Evolutionary conservation across 2,329 filamentous ascomycete species (phyloP).

Genomic region (Verticillium nubilum): DNA sequence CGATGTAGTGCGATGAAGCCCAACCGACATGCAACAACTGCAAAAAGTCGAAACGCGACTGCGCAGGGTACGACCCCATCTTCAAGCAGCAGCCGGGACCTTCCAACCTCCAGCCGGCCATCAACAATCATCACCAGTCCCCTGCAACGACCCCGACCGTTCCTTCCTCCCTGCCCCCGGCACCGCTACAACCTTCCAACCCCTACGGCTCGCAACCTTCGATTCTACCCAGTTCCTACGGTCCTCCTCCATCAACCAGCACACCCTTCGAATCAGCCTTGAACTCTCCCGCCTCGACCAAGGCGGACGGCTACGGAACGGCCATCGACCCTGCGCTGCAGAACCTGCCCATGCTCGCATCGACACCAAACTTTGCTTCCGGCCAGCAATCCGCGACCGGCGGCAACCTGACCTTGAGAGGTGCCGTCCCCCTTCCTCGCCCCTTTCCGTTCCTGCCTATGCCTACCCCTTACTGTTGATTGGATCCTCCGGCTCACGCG

Average conservation of each 20-base stretch:
- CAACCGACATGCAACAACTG: slow-evolving; percentile 90
- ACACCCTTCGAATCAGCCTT: slow-evolving; percentile 16
- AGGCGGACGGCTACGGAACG: slow-evolving; percentile 34
- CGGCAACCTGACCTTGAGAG: slow-evolving; percentile 38
- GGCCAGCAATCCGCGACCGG: slow-evolving; percentile 21
- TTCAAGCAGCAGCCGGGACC: slow-evolving; percentile 72
- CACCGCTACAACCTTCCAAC: slow-evolving; percentile 6
- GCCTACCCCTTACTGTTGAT: slow-evolving; percentile 21
- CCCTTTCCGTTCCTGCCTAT: slow-evolving; percentile 19
- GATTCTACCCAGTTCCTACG: slow-evolving; percentile 14
- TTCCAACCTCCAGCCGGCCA: slow-evolving; percentile 66
- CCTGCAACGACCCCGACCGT: slow-evolving; percentile 24
- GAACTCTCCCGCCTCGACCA: slow-evolving; percentile 19
- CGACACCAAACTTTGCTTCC: slow-evolving; percentile 23
- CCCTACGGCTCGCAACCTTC: not conserved
- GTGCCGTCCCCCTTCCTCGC: slow-evolving; percentile 39
- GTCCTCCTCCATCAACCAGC: slow-evolving; percentile 8
- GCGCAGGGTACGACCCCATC: slow-evolving; percentile 80
- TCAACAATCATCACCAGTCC: slow-evolving; percentile 35
- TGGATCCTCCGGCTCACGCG: slow-evolving; percentile 36
- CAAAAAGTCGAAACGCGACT: slow-evolving; percentile 83
- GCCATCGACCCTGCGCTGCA: slow-evolving; percentile 60
- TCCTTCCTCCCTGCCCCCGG: slow-evolving; percentile 24
- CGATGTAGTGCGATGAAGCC: slow-evolving; percentile 81
- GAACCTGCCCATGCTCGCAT: slow-evolving; percentile 20